phyloP scores from a whole-genome alignment of 257 asterid species.

The Osmanthus fragrans region DNA sequence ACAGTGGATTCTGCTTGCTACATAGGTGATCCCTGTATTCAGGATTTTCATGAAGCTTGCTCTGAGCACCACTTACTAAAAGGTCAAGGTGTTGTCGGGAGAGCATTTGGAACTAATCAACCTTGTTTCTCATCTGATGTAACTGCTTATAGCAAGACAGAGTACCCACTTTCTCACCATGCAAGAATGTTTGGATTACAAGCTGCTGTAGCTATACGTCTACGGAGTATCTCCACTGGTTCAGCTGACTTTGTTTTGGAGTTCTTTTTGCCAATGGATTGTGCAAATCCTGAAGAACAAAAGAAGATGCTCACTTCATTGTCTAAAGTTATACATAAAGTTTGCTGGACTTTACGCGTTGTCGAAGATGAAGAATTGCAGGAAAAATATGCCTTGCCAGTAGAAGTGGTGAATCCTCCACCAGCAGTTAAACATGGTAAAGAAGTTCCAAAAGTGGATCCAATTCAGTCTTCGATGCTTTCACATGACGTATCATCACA shows the following conservation, averaged over 20 bases:
- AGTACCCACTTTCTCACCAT: conserved; percentile 91
- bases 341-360: conserved; percentile 64
- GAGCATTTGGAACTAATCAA: conserved; percentile 69
- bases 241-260: conserved; percentile 77
- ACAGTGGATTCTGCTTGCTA: conserved; percentile 80
- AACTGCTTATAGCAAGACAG: conserved; percentile 67
- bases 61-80: conserved; percentile 79
- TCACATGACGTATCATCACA: conserved; percentile 22
- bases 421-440: conserved; percentile 22
- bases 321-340: conserved; percentile 63
- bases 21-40: conserved; percentile 53
- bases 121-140: conserved; percentile 81
- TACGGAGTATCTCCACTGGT: conserved; percentile 64
- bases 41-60: conserved; percentile 88
- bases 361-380: conserved; percentile 70
- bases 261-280: conserved; percentile 72
- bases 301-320: conserved; percentile 62
- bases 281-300: conserved; percentile 65
- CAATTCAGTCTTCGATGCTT: conserved; percentile 19
- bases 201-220: conserved; percentile 88
- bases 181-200: conserved; percentile 78
- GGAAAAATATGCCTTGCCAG: conserved; percentile 44
- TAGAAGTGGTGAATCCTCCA: conserved; percentile 21
- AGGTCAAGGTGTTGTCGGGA: conserved; percentile 82
- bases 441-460: conserved; percentile 25